Evolutionary conservation across 345 rosid genomes (phyloP).

Genomic region (Salix suchowensis): DNA sequence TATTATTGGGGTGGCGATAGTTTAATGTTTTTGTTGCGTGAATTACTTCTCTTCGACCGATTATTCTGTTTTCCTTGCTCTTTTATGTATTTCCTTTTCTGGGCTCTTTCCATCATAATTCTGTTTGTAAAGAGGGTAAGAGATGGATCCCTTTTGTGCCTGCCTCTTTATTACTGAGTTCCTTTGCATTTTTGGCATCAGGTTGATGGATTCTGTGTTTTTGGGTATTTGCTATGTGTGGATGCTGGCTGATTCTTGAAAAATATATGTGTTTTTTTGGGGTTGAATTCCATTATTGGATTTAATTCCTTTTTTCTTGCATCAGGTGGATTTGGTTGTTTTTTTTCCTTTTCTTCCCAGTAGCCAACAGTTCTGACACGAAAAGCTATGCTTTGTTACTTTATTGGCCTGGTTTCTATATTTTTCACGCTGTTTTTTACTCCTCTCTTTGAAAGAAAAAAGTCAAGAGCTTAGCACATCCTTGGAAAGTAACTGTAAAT

Average conservation of each 20-base stretch:
- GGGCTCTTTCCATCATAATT: constrained; percentile 4
- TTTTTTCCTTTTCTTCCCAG: background rate
- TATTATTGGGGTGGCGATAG: too few species aligned
- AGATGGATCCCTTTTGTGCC: background rate
- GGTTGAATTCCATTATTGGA: background rate
- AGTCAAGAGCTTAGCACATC: background rate
- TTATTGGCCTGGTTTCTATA: background rate
- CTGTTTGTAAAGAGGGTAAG: background rate
- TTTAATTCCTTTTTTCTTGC: background rate
- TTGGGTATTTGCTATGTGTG: background rate
- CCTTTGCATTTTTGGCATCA: background rate
- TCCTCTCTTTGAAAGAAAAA: background rate
- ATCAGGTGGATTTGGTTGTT: background rate
- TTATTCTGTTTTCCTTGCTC: constrained; percentile 9
- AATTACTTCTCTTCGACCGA: constrained; percentile 2
- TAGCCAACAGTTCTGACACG: background rate
- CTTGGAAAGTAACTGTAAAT: background rate
- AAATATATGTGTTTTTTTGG: background rate
- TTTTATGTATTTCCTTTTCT: background rate
- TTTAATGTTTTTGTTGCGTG: background rate
- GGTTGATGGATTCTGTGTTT: background rate
- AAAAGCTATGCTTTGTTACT: background rate
- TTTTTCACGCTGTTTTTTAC: background rate
- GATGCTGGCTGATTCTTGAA: background rate
- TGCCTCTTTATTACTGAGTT: too few species aligned